Percentiles rank a stretch among this genome's conserved stretches.
phyloP scores from a whole-genome alignment of 1,284 basidiomycete species.

The Malassezia nana region DNA sequence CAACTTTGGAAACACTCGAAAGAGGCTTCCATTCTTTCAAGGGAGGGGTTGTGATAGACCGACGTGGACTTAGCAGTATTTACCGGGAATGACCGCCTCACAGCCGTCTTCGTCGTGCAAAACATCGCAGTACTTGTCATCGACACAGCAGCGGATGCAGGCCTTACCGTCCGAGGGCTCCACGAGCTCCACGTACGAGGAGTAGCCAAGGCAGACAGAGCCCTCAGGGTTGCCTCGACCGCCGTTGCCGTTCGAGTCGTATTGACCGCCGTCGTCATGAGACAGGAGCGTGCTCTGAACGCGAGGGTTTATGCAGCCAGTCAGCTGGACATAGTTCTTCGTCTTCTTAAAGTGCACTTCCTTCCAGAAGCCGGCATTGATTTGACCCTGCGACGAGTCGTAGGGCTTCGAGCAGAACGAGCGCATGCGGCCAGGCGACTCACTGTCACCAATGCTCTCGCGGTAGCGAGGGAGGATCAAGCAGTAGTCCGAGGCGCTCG shows the following conservation, averaged over 20 bases:
- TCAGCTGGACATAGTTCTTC: constrained; percentile 18
- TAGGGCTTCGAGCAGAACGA: constrained; percentile 16
- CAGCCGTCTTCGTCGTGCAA: constrained; percentile 20
- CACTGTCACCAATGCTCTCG: constrained; percentile 17
- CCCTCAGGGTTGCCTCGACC: constrained; percentile 37
- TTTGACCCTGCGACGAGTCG: constrained; percentile 13
- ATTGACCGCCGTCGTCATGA: constrained; percentile 40
- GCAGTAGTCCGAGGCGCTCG: constrained; percentile 17
- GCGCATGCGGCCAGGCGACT: constrained; percentile 15
- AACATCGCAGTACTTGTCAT: constrained; percentile 21
- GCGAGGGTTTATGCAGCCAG: constrained; percentile 24
- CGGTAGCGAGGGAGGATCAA: constrained; percentile 15
- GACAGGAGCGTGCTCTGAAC: constrained; percentile 18
- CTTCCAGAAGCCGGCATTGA: constrained; percentile 17
- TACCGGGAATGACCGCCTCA: constrained; percentile 19
- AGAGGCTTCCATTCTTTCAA: no score
- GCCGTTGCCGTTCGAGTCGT: constrained; percentile 41
- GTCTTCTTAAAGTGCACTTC: constrained; percentile 24
- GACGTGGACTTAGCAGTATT: constrained; percentile 19
- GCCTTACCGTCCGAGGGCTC: constrained; percentile 32
- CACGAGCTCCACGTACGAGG: constrained; percentile 38
- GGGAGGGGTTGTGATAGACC: no score
- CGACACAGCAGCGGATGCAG: constrained; percentile 42
- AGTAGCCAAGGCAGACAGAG: constrained; percentile 35
- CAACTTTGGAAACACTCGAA: background rate